Percentiles rank a stretch among this genome's conserved stretches.
Evolutionary conservation across 2,329 filamentous ascomycete genomes (phyloP).

Genomic region (Diplocarpon mali): DNA sequence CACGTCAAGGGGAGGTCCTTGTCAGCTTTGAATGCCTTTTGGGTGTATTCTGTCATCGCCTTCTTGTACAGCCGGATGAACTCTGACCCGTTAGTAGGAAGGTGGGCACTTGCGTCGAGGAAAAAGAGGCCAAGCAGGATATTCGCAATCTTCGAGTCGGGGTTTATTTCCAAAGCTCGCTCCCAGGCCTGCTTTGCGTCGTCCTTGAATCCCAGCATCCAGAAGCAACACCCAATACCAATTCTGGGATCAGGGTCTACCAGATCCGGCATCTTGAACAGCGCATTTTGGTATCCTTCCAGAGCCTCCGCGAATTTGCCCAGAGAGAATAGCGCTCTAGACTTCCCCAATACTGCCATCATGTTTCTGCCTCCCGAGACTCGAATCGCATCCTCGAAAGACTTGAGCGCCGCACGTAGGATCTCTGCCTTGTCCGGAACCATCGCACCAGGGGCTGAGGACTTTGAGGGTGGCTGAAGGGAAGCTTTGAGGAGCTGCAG

Average conservation of each 20-base stretch:
- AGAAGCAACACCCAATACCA: constrained; percentile 92
- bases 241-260: constrained; percentile 91
- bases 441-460: constrained; percentile 46
- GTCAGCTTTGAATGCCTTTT: constrained; percentile 87
- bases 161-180: constrained; percentile 66
- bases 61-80: constrained; percentile 82
- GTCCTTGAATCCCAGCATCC: constrained; percentile 90
- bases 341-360: constrained; percentile 83
- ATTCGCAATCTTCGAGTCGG: constrained; percentile 80
- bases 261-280: constrained; percentile 76
- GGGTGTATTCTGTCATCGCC: constrained; percentile 89
- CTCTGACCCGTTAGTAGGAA: constrained; percentile 71
- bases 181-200: constrained; percentile 89
- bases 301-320: constrained; percentile 78
- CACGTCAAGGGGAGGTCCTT: constrained; percentile 85
- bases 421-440: constrained; percentile 69
- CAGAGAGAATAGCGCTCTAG: constrained; percentile 75
- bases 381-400: constrained; percentile 86
- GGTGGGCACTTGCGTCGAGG: constrained; percentile 73
- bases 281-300: constrained; percentile 73
- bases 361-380: constrained; percentile 80
- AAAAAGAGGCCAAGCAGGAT: constrained; percentile 85
- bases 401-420: constrained; percentile 75
- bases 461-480: constrained; percentile 63
- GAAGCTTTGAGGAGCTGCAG: constrained; percentile 82